Conservation (phyloP, 768 basidiomycete species). For the Piloderma croceum region DNA sequence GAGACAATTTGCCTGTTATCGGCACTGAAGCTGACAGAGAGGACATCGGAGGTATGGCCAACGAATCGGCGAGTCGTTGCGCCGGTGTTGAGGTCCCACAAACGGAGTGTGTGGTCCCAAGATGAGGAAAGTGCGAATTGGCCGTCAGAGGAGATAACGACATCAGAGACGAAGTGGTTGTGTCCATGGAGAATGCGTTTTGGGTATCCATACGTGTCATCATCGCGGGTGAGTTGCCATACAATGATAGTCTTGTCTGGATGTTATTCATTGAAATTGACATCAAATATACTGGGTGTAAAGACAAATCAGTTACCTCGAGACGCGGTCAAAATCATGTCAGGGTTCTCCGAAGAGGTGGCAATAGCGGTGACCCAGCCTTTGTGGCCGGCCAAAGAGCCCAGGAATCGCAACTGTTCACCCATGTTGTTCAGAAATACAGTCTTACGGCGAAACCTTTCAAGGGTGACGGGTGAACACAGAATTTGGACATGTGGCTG, state of each 20-base stretch:
- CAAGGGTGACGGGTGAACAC: too few species aligned
- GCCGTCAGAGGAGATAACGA: conserved; percentile 98
- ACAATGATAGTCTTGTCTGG: conserved; percentile 99
- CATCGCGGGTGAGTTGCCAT: conserved; percentile 95
- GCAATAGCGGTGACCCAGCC: conserved; percentile 99
- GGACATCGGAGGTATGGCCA: conserved; percentile 95
- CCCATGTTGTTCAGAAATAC: conserved; percentile 67
- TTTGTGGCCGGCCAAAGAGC: conserved; percentile 88
- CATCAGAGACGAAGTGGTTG: conserved; percentile 99
- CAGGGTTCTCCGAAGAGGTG: conserved; percentile 96
- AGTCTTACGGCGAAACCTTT: too few species aligned
- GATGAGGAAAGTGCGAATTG: conserved; percentile 99
- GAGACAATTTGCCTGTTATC: conserved; percentile 99
- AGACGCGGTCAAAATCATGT: conserved; percentile 98
- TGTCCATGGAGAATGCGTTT: conserved; percentile 97
- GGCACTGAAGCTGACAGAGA: conserved; percentile 98
- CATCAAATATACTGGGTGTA: conserved; percentile 9
- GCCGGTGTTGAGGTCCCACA: conserved; percentile 99
- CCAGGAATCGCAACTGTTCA: conserved; percentile 87
- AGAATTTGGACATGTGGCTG: too few species aligned
- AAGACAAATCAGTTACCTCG: conserved; percentile 56
- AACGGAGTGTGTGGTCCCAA: conserved; percentile 99
- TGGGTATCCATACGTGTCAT: conserved; percentile 89
- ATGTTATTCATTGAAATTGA: conserved; percentile 22
- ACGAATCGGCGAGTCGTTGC: conserved; percentile 94